A percentile compares a stretch with the other conserved stretches of the same genome.
Evolutionary conservation across 2,329 filamentous ascomycete species (phyloP).

Genomic region (Corinectria fuckeliana): DNA sequence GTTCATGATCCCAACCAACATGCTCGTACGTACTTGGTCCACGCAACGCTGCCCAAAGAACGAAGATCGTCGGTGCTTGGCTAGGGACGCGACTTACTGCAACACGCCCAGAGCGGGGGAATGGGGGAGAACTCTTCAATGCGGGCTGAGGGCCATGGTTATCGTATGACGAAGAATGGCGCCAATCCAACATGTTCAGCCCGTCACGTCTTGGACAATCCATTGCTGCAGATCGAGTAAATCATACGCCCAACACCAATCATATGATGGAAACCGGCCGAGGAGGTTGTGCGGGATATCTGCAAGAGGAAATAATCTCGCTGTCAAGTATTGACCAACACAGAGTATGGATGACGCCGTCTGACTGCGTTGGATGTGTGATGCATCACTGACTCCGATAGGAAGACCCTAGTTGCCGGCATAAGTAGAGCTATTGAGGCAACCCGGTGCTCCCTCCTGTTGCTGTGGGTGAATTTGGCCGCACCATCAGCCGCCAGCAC

Average conservation of each 20-base stretch:
- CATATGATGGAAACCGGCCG: background rate
- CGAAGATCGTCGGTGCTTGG: too few species aligned
- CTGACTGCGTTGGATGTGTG: background rate
- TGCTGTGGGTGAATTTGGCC: background rate
- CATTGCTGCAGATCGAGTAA: background rate
- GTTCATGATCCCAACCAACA: too few species aligned
- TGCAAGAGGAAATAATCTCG: background rate
- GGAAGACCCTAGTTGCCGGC: background rate
- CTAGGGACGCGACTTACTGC: background rate
- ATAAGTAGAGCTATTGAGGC: background rate
- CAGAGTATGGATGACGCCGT: background rate
- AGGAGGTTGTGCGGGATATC: background rate
- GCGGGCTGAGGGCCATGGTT: background rate
- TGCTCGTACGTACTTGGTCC: background rate
- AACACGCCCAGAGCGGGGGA: background rate
- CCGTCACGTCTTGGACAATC: background rate
- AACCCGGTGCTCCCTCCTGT: background rate
- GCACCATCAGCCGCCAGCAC: background rate
- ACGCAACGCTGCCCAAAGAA: background rate
- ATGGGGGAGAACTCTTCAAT: background rate
- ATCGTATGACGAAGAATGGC: background rate
- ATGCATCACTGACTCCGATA: background rate
- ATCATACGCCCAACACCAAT: background rate
- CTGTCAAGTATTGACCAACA: background rate
- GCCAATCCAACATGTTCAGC: background rate